Percentiles rank a stretch among this genome's conserved stretches.
Conservation (phyloP, 2,329 filamentous ascomycete species). For the Boeremia lycopersici region DNA sequence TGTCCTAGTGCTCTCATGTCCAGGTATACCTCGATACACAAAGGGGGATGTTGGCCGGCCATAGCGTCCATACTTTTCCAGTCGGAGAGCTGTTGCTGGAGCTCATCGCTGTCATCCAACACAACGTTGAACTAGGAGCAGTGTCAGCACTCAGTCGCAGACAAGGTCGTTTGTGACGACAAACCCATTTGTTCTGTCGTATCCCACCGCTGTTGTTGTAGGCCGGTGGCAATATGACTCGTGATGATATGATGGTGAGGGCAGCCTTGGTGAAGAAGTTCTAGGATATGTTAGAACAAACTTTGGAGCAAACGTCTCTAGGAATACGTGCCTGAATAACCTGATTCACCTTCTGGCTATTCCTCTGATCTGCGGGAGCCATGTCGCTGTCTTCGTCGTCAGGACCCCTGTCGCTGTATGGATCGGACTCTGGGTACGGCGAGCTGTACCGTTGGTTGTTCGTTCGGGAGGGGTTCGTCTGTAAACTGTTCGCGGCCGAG, state of each 20-base stretch:
- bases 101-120: conserved; percentile 88
- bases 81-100: conserved; percentile 76
- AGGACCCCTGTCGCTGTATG: conserved; percentile 56
- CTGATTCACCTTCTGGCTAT: conserved; percentile 76
- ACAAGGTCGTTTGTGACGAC: conserved; percentile 39
- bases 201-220: conserved; percentile 64
- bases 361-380: conserved; percentile 40
- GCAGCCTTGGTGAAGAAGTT: conserved; percentile 92
- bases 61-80: conserved; percentile 84
- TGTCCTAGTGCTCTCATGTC: conserved; percentile 79
- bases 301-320: not conserved
- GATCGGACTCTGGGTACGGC: conserved; percentile 58
- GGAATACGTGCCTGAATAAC: conserved; percentile 76
- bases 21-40: conserved; percentile 90
- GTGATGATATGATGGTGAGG: conserved; percentile 79
- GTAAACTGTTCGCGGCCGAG: conserved; percentile 73
- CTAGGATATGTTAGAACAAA: conserved; percentile 54
- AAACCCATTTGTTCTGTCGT: conserved; percentile 86
- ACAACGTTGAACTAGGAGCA: conserved; percentile 84
- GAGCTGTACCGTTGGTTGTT: conserved; percentile 76
- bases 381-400: conserved; percentile 58
- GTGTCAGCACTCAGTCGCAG: conserved; percentile 17
- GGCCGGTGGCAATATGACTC: conserved; percentile 70
- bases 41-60: conserved; percentile 76
- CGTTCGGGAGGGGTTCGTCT: conserved; percentile 71